Base-by-base conservation (phyloP, 1,284 basidiomycete species). In the Takashimella koratensis region DNA sequence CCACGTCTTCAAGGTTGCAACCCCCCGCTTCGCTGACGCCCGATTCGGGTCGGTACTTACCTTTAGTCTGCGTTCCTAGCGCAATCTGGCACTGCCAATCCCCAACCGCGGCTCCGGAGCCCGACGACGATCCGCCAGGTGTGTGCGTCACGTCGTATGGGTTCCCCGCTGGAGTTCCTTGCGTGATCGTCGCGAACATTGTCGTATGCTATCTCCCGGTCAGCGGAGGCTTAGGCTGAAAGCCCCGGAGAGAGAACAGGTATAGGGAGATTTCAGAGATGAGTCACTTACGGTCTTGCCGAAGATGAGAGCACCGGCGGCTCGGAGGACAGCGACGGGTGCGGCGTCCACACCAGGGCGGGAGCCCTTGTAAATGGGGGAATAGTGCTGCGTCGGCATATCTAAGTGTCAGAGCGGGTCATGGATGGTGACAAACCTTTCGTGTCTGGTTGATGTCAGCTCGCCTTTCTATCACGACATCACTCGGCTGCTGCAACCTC, bases 231-330 rank as follows among this genome's bases (percentile, higher is more conserved):
- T 36, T 8, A 8, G 8, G 30, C 16, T 8, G 30, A 13, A n/a
- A 49, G 60, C 52, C n/a, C n/a, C n/a, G n/a, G n/a, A n/a, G n/a
- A n/a, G n/a, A n/a, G n/a, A n/a, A n/a, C n/a, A n/a, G n/a, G n/a
- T n/a, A n/a, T n/a, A n/a, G n/a, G n/a, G n/a, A n/a, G n/a, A n/a
- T n/a, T n/a, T n/a, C n/a, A n/a, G n/a, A n/a, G n/a, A n/a, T n/a
- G n/a, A n/a, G n/a, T n/a, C n/a, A n/a, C 62, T 62, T 2, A n/a
- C n/a, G n/a, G 67, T 64, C 48, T 70, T 70, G 47, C 67, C 67
- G 40, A 64, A 62, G 43, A 71, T 64, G 4, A 66, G 47, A 11
- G 67, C 66, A 2, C 67, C 67, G 2, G 56, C 53, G 2, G 61
- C 54, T 23, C 66, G 52, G 12, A 62, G 54, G 10, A 57, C 56